Evolutionary conservation across 148 eudicot species (phyloP), one percentile per base, ranked within the genome.

Genomic region (Rhododendron mucronatum): DNA sequence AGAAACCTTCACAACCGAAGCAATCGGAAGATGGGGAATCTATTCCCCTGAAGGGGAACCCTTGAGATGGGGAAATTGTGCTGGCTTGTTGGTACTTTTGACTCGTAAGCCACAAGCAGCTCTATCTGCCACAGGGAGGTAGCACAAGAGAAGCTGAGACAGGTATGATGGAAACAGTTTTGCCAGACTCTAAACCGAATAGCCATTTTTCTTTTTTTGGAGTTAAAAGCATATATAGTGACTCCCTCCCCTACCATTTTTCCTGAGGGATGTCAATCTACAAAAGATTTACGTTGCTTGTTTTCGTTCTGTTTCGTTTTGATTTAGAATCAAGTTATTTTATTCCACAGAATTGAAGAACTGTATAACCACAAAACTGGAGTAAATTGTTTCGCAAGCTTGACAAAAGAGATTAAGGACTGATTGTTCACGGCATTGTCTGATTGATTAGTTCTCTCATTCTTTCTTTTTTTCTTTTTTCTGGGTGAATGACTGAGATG

Each of bases 11-110:
- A 39, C 87, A 89, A 45, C 63, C n/a, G 73, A 87, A 90, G 26
- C 87, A 89, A 39, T 71, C 44, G 55, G 88, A 90, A 89, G 88
- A 84, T 85, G 87, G 80, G 82, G 92, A 88, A 86, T 87, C 84
- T 47, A 78, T 82, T 86, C 91, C 92, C 8, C 85, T 79, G 0
- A 90, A 78, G 86, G 82, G 55, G 51, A 90, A 82, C 67, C 88
- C 90, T 4, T 90, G 87, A 92, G 78, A 47, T 47, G 57, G 47
- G 61, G 63, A 44, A 7, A 15, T 13, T 45, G 26, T 21, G 69
- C 7, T 45, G 13, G 48, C 26, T 12, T 10, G 23, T 20, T 1
- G 45, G 11, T 15, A 1, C n/a, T 41, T 2, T 61, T 78, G 77
- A 35, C 16, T 37, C 14, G 5, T 37, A 12, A 33, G 12, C 55